Percentiles rank a stretch among this genome's conserved stretches.
phyloP scores from a whole-genome alignment of 116 monocot species.

The Trichopus zeylanicus region DNA sequence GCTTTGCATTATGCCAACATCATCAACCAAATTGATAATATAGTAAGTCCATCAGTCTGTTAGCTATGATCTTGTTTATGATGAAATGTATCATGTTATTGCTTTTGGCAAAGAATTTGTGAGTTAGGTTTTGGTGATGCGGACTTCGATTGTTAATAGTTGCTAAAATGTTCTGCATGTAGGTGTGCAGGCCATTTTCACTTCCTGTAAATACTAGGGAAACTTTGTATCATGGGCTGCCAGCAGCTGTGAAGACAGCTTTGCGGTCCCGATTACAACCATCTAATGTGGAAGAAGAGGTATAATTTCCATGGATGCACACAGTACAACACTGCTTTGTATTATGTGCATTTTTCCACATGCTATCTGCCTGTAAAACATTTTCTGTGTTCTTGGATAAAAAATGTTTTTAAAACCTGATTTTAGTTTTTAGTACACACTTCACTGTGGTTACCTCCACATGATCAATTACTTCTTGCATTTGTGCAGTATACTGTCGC shows the following conservation, averaged over 20 bases:
- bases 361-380: too few relatives aligned
- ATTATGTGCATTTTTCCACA: too few relatives aligned
- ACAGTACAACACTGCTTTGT: too few relatives aligned
- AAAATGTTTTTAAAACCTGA: too few relatives aligned
- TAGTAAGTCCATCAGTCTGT: slow-evolving; percentile 70
- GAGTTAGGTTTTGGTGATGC: background rate
- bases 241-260: slow-evolving; percentile 42
- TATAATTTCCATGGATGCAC: too few relatives aligned
- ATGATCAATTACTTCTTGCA: too few relatives aligned
- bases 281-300: slow-evolving; percentile 44
- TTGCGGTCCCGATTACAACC: slow-evolving; percentile 52
- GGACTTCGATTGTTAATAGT: background rate
- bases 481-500: slow-evolving; percentile 44
- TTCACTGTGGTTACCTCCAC: too few relatives aligned
- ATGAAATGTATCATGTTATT: too few relatives aligned
- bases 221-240: slow-evolving; percentile 55
- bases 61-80: too few relatives aligned
- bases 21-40: slow-evolving; percentile 74
- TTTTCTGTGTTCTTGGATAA: too few relatives aligned
- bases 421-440: too few relatives aligned
- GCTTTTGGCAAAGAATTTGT: too few relatives aligned
- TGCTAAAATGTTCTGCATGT: background rate
- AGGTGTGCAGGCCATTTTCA: slow-evolving; percentile 61
- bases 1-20: slow-evolving; percentile 88
- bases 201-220: slow-evolving; percentile 79